Base-by-base conservation (phyloP, 176 grass and related monocot species). In the Rhynchospora pubera region DNA sequence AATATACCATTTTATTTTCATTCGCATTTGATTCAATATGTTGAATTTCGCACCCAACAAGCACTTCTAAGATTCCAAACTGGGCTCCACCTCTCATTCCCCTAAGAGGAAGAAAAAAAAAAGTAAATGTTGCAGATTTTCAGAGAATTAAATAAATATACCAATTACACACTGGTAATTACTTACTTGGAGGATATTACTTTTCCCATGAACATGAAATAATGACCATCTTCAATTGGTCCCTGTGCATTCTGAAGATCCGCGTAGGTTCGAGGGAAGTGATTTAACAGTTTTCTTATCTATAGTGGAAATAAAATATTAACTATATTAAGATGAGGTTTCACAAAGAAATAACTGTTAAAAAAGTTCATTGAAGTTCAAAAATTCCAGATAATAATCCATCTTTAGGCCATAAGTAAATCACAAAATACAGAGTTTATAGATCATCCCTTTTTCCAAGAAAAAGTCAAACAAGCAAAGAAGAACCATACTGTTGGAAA, bases 251-350 rank as follows among this genome's bases (percentile, higher is more conserved):
- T 94, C 73, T 88, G 87, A 57, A 94, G 85, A 88, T 98, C 92
- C 67, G 88, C 90, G 77, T 98, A 98, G 23, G 90, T 93, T 77
- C 90, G 88, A 65, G 95, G 95, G 82, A 98, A 98, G 90, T 98
- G 95, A 81, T 94, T 90, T 80, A 98, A 88, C 70, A 98, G 85
- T 87, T 98, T 98, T 43, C 90, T 87, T 12, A 94, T 87, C 95
- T 98, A 79, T 52, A 93, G 46, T 62, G 60, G 77, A 74, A 51
- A 52, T 50, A 5, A 75, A 53, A 53, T 7, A 24, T 11, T 53
- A 75, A 2, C 45, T 28, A 75, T 75, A 52, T 28, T 75, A 53
- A 75, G 21, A 75, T 9, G 46, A 53, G 71, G 4, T 53, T 51
- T 44, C 70, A 75, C 50, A 51, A 52, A 74, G 2, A 52, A 51